Base-by-base conservation (phyloP, 805 yeast species). In the Yarrowia deformans region DNA sequence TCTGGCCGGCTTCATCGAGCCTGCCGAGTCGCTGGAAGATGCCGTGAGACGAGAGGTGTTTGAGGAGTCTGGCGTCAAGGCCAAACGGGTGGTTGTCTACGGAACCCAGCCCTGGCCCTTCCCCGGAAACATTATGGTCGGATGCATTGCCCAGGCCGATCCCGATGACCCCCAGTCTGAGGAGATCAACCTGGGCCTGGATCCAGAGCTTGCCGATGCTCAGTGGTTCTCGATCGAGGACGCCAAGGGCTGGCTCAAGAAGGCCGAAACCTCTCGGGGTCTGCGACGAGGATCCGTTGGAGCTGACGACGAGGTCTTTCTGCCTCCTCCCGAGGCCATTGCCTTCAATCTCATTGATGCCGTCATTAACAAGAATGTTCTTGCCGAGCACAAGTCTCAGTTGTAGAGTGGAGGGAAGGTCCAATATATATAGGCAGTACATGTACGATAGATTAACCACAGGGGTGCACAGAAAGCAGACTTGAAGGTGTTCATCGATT, bases 101-200 rank as follows among this genome's bases (percentile, higher is more conserved):
- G 82, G 87, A 73, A 85, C 95, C 13, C 98, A 94, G 79, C 98
- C 99, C 3, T 94, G 99, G 99, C 99, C 99, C 18, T 94, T 88
- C 78, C 98, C 98, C 1, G 93, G 91, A 0, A 92, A 89, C 76
- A 79, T 94, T 74, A 94, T 94, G 98, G 84, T 94, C 73, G 98
- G 98, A 10, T 93, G 98, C 77, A 77, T 93, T 68, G 97, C 84
- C 42, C 95, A 91, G n/a, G 85, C 87, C 75, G 85, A 89, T 72
- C 77, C 74, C 5, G 87, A 88, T 74, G 94, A 90, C 74, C 75
- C 70, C 8, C 1, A 9, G 7, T 42, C 70, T 12, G 73, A 70
- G 5, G 75, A 72, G 43, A 88, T 93, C 72, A 81, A 88, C 74
- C 81, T 92, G 67, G 90, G 88, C 14, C 91, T 92, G 76, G 99